Evolutionary conservation across 2,329 filamentous ascomycete genomes (phyloP), one percentile per base, ranked within the genome.

Genomic region (Ophiostoma piceae): DNA sequence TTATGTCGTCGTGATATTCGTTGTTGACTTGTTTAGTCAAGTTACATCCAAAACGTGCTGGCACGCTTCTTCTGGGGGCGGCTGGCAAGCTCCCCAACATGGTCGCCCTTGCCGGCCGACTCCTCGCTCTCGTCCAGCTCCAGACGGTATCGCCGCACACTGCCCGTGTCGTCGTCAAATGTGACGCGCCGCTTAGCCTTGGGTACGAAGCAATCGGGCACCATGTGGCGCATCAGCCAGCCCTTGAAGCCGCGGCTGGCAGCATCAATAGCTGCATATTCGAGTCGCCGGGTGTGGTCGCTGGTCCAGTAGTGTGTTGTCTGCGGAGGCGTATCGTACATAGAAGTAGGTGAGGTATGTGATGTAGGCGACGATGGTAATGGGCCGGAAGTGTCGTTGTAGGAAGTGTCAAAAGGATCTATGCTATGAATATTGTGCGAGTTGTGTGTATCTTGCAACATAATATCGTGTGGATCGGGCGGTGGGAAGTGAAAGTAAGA

Each of bases 261-360:
- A 0, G 87, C 86, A 67, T 90, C 87, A 57, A 90, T 90, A 69
- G 87, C 87, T 0, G 87, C 87, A 74, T 90, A 90, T 78, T 90
- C 87, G 3, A 88, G 80, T 12, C 86, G 81, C 3, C 87, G 82
- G 0, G 87, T 89, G 68, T 81, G 82, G 75, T 89, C 85, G 74
- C 85, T 88, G 0, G 87, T 89, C 87, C 87, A 90, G 78, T 89
- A 90, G 75, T 89, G 86, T 1, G 85, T 86, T 2, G 87, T 88
- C 73, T 84, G 82, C 3, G 85, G 85, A 14, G 85, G 87, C 1
- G 81, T 80, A 2, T 80, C 77, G 43, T 80, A 79, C 29, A 12
- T 29, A 35, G 22, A 32, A 19, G 37, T 29, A n/a, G 22, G 47
- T 29, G 29, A 77, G 70, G 1, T 75, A 73, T 26, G 72, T 73